Evolutionary conservation across 2,329 filamentous ascomycete genomes (phyloP).

Genomic region (Rhytidhysteron rufulum): DNA sequence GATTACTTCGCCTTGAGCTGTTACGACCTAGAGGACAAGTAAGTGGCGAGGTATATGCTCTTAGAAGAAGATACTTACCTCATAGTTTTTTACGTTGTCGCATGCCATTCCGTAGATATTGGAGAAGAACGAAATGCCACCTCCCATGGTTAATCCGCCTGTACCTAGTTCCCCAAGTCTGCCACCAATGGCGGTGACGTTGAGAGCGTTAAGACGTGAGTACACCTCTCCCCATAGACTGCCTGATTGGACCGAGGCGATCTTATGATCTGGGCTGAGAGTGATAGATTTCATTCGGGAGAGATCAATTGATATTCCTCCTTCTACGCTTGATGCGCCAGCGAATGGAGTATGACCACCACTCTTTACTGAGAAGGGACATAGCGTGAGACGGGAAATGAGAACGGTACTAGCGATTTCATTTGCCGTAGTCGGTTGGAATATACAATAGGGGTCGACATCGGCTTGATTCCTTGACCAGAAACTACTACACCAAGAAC

Average conservation of each 20-base stretch:
- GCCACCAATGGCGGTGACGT: constrained; percentile 25
- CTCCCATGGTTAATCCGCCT: constrained; percentile 31
- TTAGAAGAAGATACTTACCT: constrained; percentile 17
- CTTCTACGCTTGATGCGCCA: constrained; percentile 39
- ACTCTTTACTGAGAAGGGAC: constrained; percentile 42
- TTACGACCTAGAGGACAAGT: constrained; percentile 9
- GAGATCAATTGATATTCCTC: constrained; percentile 44
- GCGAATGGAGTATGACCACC: constrained; percentile 42
- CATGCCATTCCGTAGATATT: constrained; percentile 26
- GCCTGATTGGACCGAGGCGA: constrained; percentile 25
- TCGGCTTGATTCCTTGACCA: constrained; percentile 26
- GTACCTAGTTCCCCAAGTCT: constrained; percentile 27
- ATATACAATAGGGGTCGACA: constrained; percentile 20
- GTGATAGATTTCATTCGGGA: constrained; percentile 25
- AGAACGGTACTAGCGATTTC: constrained; percentile 8
- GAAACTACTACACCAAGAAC: constrained; percentile 11
- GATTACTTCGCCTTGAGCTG: background rate
- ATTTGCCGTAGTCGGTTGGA: constrained; percentile 14
- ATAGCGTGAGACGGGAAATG: constrained; percentile 14
- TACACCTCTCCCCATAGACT: constrained; percentile 31
- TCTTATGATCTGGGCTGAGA: constrained; percentile 20
- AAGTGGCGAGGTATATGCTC: background rate
- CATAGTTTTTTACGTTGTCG: constrained; percentile 33
- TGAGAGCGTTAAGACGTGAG: constrained; percentile 15
- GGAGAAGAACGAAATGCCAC: constrained; percentile 32